Percentiles rank a stretch among this genome's conserved stretches.
Conservation (phyloP, 352 stramenopile genomes). For the Globisporangium nunn region DNA sequence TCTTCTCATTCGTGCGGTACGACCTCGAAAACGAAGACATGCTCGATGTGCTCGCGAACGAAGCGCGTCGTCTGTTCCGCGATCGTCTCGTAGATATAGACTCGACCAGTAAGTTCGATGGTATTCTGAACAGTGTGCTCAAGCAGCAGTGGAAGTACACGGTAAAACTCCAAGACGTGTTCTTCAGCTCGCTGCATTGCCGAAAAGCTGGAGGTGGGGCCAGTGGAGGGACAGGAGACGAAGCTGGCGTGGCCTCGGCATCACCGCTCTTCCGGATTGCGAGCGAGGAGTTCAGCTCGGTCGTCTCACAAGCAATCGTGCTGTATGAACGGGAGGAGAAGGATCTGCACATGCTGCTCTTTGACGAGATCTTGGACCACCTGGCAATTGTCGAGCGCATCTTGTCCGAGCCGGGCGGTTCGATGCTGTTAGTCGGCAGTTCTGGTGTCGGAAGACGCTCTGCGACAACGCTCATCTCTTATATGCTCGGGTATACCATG, state of each 20-base stretch:
- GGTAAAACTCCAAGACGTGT: conserved; percentile 71
- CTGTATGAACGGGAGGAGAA: conserved; percentile 94
- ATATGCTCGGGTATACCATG: conserved; percentile 88
- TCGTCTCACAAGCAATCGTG: conserved; percentile 85
- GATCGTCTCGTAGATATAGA: conserved; percentile 88
- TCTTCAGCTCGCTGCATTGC: conserved; percentile 81
- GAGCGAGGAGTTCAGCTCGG: conserved; percentile 78
- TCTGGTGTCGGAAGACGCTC: conserved; percentile 86
- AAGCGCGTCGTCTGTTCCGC: conserved; percentile 84
- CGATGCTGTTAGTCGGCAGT: conserved; percentile 87
- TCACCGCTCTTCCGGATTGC: conserved; percentile 49
- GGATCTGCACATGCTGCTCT: conserved; percentile 91
- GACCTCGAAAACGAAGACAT: conserved; percentile 86
- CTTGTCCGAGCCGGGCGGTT: conserved; percentile 76
- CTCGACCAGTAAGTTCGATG: conserved; percentile 72
- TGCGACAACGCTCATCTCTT: conserved; percentile 73
- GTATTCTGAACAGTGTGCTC: conserved; percentile 73
- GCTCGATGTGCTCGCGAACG: conserved; percentile 88
- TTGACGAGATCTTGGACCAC: conserved; percentile 90
- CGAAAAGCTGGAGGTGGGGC: conserved; percentile 22
- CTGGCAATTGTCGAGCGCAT: conserved; percentile 87
- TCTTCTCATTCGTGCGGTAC: conserved; percentile 86
- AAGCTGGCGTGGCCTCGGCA: conserved; percentile 8
- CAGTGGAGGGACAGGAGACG: conserved; percentile 1
- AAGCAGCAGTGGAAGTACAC: conserved; percentile 83